A percentile compares a stretch with the other conserved stretches of the same genome.
Evolutionary conservation across 192 early-diverging fungal genomes (phyloP).

Genomic region (Phlyctochytrium arcticum): DNA sequence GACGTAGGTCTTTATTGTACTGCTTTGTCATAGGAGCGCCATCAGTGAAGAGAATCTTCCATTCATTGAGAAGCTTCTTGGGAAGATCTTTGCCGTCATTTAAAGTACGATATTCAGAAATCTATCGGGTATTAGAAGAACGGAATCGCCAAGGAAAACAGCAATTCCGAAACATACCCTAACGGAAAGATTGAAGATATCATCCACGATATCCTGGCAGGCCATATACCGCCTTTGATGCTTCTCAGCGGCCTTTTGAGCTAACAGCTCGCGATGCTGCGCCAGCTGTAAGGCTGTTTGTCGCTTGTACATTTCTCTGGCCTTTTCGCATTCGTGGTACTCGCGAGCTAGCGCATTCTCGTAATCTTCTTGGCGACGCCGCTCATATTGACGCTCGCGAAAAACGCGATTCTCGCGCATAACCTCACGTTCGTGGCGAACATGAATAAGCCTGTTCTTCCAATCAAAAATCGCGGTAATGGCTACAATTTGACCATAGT

Average conservation of each 20-base stretch:
- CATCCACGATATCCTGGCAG: slow-evolving; percentile 36
- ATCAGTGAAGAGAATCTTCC: slow-evolving; percentile 53
- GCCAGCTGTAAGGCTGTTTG: slow-evolving; percentile 38
- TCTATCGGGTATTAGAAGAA: slow-evolving; percentile 14
- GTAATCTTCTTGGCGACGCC: slow-evolving; percentile 52
- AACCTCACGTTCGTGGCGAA: slow-evolving; percentile 55
- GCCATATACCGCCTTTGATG: slow-evolving; percentile 20
- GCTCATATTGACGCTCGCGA: slow-evolving; percentile 52
- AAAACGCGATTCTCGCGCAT: slow-evolving; percentile 49
- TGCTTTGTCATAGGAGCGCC: slow-evolving; percentile 31
- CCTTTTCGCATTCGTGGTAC: slow-evolving; percentile 32
- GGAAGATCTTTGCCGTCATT: slow-evolving; percentile 50
- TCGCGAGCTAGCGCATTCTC: slow-evolving; percentile 51
- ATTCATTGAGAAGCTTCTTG: slow-evolving; percentile 45
- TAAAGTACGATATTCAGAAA: slow-evolving; percentile 47
- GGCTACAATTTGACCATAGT: background rate
- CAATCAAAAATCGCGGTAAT: background rate
- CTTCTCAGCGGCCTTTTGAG: slow-evolving; percentile 30
- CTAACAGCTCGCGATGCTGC: slow-evolving; percentile 52
- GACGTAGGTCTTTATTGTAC: slow-evolving; percentile 36
- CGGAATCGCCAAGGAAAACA: background rate
- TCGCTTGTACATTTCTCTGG: slow-evolving; percentile 40
- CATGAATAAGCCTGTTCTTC: slow-evolving; percentile 38
- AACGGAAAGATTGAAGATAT: slow-evolving; percentile 46
- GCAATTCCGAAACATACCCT: slow-evolving; percentile 32